Conservation (phyloP, 495 filamentous ascomycete species). For the Emericellopsis terricola region DNA sequence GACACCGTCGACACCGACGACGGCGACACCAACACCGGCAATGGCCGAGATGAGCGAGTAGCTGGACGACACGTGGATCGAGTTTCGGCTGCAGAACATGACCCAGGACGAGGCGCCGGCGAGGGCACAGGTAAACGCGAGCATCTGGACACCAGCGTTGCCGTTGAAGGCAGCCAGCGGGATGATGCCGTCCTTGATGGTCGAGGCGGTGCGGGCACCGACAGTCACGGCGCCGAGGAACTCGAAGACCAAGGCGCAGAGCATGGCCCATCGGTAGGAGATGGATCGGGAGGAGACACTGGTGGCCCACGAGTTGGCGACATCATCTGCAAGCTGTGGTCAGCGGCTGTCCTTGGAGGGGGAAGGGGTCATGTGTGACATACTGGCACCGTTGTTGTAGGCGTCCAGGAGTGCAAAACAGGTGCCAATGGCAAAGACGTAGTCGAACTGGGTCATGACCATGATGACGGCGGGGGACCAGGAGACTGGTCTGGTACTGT, state of each 20-base stretch:
- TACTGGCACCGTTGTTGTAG: constrained; percentile 48
- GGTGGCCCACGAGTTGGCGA: constrained; percentile 56
- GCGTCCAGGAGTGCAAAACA: constrained; percentile 48
- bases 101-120: constrained; percentile 27
- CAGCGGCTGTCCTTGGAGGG: constrained; percentile 19
- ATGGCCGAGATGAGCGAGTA: constrained; percentile 46
- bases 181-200: constrained; percentile 42
- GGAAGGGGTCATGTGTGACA: constrained; percentile 10
- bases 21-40: constrained; percentile 39
- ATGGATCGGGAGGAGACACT: constrained; percentile 51
- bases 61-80: constrained; percentile 43
- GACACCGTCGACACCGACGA: constrained; percentile 33
- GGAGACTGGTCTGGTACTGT: too few species aligned
- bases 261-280: constrained; percentile 44
- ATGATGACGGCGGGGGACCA: constrained; percentile 14
- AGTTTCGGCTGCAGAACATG: constrained; percentile 45
- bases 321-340: constrained; percentile 32
- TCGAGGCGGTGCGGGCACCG: constrained; percentile 39
- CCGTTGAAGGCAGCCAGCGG: constrained; percentile 25
- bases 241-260: constrained; percentile 46
- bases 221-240: constrained; percentile 36
- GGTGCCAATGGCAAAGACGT: constrained; percentile 48
- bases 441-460: constrained; percentile 36
- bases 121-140: constrained; percentile 39
- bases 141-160: constrained; percentile 40